Base-by-base conservation (phyloP, 75 land plant genomes). In the Larix kaempferi region DNA sequence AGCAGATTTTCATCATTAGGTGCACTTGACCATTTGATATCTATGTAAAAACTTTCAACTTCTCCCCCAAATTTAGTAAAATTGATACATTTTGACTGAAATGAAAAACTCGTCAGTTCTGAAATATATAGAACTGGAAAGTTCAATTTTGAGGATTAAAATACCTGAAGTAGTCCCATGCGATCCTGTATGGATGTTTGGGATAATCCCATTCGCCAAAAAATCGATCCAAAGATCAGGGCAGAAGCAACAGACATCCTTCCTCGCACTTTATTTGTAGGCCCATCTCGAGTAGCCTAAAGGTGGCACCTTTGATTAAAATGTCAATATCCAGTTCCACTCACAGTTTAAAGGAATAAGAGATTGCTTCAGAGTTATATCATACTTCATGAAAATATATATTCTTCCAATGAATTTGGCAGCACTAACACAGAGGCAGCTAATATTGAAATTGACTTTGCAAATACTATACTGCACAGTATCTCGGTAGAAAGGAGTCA, bases 121-220 rank as follows among this genome's bases (percentile, higher is more conserved):
- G 6, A 60, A 74, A 17, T 17, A 16, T 56, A 58, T 56, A 59
- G 26, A 49, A 8, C 54, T 49, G 54, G 12, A 49, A 49, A 49
- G 54, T 49, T 49, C 54, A 49, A 10, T 49, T 4, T 55, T 74
- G 61, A 55, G 21, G 19, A 57, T 56, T 35, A 7, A 15, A 5
- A 74, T 82, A 90, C 96, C 94, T 96, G 99, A 79, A 98, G 94
- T 56, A 98, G 86, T 58, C 99, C 99, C 98, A 95, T 93, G 39
- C 99, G 89, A 49, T 98, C 99, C 74, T 98, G 99, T 57, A 98
- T 95, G 27, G 99, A 95, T 78, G 99, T 95, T 76, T 98, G 99
- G 63, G 91, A 86, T 72, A 79, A 79, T 57, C 98, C 96, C 96
- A 98, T 95, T 67, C 93, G 90, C 99, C 99, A 98, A 83, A 95